Base-by-base conservation (phyloP, 1,284 basidiomycete genomes). In the Somion occarium region DNA sequence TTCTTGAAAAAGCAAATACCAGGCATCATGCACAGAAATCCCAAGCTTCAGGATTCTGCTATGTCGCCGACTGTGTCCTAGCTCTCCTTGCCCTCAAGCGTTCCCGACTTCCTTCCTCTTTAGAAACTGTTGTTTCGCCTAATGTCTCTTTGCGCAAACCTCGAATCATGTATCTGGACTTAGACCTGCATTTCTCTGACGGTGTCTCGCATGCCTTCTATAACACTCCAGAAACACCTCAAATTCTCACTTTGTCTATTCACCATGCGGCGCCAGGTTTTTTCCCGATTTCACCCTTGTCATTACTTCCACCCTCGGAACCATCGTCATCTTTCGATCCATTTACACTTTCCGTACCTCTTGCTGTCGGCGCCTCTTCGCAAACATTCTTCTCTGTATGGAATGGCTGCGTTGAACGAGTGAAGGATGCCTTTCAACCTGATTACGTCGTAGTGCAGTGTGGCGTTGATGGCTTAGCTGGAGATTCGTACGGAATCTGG, bases 131-230 rank as follows among this genome's bases (percentile, higher is more conserved):
- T 57, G 7, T 55, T 30, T 19, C 45, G 42, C 25, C 50, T 30
- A 15, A 42, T 25, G 12, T 27, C 15, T 38, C 53, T n/a, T 56
- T 57, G 5, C 60, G 68, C 44, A 80, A 83, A 59, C 74, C 86
- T 1, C 79, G 88, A 1, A 76, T 93, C 20, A 82, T 96, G 79
- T 97, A 97, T 68, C 75, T 98, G 46, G 94, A 98, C 65, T 71
- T 98, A 13, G 94, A 98, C 65, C 73, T 98, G 1, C 95, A 98
- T 66, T 93, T 90, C 62, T 88, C 89, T 3, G 94, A 98, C 61
- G 93, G 85, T 0, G 91, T 95, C 27, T 86, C 87, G 0, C 78
- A 84, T 22, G 89, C 91, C 0, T 95, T 95, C 60, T 19, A 61
- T 2, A 34, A 57, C 0, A 37, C 55, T 27, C 37, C 48, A 1